Base-by-base conservation (phyloP, 768 basidiomycete species). In the Butyriboletus loyo region DNA sequence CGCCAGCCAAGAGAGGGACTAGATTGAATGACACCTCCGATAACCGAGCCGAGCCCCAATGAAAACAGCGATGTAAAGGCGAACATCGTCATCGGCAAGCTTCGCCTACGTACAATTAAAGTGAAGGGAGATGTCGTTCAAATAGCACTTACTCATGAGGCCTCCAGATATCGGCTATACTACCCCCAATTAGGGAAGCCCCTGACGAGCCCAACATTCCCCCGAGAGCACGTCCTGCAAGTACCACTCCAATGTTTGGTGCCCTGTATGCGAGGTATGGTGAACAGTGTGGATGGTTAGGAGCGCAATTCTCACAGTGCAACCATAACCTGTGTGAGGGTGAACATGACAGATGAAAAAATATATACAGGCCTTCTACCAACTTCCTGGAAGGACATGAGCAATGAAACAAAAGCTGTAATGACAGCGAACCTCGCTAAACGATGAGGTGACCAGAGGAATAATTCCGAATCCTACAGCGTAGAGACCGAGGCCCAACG, bases 21-120 rank as follows among this genome's bases (percentile, higher is more conserved):
- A 55, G 79, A 75, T 60, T 89, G 81, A 31, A 88, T 75, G 77
- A 83, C 86, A 9, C 84, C 85, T 25, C 81, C 80, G 4, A 77
- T 68, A 0, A 85, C 67, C 0, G 88, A 82, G 6, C 85, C 89
- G 2, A 90, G 38, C 0, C 83, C 86, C 0, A 81, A 79, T 0
- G 79, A 77, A 8, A 76, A 79, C 15, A 90, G 58, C 0, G 83
- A 83, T 2, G 73, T 68, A 11, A 84, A 61, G 0, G 86, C 74
- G 62, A 89, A 93, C 1, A 86, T 50, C 0, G 85, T 73, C 89
- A 91, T 91, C 0, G 89, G 89, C 1, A 86, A 53, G 1, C 88
- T 86, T 10, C 90, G 86, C 40, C 87, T 89, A 52, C 17, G 13
- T 14, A 21, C 5, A 7, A 11, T 55, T 21, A 54, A 42, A 32